These are phyloP conservation scores for Coemansia sp. DNA, from an alignment of 192 early-diverging fungal species.

Conservation along the genomic window DNA sequence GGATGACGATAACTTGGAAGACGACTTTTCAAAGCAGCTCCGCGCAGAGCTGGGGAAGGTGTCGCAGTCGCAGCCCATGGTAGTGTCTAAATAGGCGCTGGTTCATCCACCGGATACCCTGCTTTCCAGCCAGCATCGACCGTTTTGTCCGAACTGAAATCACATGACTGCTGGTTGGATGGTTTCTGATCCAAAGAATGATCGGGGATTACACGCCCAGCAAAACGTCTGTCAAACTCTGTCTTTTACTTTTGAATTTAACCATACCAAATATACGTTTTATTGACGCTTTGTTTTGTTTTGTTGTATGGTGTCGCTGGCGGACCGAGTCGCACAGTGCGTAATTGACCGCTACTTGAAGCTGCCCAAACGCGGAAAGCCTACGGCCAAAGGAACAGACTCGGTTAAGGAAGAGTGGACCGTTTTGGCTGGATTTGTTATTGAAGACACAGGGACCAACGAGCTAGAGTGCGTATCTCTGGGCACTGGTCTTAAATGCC, in stretches of 20 bases:
- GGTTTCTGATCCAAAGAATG: too few relatives aligned
- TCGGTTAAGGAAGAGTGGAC: slow-evolving; percentile 74
- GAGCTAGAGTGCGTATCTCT: slow-evolving; percentile 32
- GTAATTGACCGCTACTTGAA: slow-evolving; percentile 57
- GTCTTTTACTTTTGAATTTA: too few relatives aligned
- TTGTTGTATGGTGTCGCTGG: background rate
- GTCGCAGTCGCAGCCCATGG: slow-evolving; percentile 37
- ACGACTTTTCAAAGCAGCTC: slow-evolving; percentile 91
- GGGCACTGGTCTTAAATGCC: slow-evolving; percentile 85
- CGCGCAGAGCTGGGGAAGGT: slow-evolving; percentile 46
- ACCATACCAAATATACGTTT: background rate
- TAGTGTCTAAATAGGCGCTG: slow-evolving; percentile 31
- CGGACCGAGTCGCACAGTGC: slow-evolving; percentile 51
- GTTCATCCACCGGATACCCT: background rate
- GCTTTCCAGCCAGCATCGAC: too few relatives aligned
- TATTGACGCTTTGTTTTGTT: background rate
- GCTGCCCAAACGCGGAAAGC: slow-evolving; percentile 79
- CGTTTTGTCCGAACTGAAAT: too few relatives aligned
- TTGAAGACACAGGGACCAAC: slow-evolving; percentile 13
- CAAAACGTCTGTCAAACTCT: too few relatives aligned
- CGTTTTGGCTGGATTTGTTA: slow-evolving; percentile 75
- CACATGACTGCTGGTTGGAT: too few relatives aligned
- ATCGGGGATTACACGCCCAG: too few relatives aligned
- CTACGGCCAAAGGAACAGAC: slow-evolving; percentile 37
- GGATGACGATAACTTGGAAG: slow-evolving; percentile 89